Percentiles rank a stretch among this genome's conserved stretches.
phyloP scores from a whole-genome alignment of 345 rosid species.

The Murraya paniculata region DNA sequence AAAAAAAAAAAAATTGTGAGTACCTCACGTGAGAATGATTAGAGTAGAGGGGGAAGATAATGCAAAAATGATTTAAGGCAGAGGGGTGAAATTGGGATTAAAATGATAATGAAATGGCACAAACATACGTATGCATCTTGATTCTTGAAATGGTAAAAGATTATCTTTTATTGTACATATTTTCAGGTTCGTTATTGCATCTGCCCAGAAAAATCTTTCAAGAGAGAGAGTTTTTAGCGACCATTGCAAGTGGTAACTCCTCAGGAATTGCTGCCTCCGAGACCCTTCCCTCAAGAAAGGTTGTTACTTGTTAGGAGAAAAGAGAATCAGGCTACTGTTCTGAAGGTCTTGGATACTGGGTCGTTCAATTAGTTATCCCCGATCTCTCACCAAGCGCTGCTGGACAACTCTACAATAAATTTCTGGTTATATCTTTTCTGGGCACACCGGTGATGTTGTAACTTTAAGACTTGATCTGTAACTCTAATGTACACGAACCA shows the following conservation, averaged over 20 bases:
- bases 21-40: too few relatives aligned
- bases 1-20: too few relatives aligned
- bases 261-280: conserved; percentile 41
- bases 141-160: neutral
- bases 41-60: neutral
- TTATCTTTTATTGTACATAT: conserved; percentile 31
- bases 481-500: neutral
- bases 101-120: neutral
- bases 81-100: neutral
- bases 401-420: too few relatives aligned
- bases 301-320: conserved; percentile 37
- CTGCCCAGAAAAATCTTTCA: conserved; percentile 51
- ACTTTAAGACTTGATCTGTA: too few relatives aligned
- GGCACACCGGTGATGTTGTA: neutral
- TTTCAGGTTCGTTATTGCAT: conserved; percentile 62
- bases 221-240: conserved; percentile 49
- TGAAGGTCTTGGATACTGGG: too few relatives aligned
- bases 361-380: too few relatives aligned
- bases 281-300: conserved; percentile 51
- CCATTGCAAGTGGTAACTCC: conserved; percentile 49
- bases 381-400: too few relatives aligned
- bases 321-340: conserved; percentile 46
- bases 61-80: neutral
- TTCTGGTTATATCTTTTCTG: neutral
- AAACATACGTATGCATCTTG: neutral